A percentile compares a stretch with the other conserved stretches of the same genome.
phyloP scores from a whole-genome alignment of 192 early-diverging fungal species.

The Backusella mclennaniae region DNA sequence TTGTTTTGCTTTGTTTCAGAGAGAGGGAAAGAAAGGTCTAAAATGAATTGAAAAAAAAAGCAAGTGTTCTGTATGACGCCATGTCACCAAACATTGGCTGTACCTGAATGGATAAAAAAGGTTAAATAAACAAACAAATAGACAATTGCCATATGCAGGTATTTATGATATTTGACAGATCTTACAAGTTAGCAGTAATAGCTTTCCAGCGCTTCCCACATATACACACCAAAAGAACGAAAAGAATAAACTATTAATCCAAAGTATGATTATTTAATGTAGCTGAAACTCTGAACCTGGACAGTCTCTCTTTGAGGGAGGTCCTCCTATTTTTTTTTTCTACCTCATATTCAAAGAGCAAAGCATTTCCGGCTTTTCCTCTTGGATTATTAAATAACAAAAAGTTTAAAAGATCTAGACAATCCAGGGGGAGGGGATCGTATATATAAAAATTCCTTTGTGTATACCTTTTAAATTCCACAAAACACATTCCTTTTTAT shows the following conservation, averaged over 20 bases:
- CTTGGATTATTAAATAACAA: background rate
- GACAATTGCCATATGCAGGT: background rate
- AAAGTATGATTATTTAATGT: background rate
- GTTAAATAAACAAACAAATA: background rate
- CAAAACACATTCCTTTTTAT: background rate
- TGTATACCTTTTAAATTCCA: background rate
- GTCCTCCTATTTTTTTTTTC: background rate
- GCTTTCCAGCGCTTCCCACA: background rate
- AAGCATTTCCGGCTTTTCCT: background rate
- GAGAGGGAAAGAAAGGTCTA: background rate
- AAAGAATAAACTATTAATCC: background rate
- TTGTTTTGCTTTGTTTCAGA: background rate
- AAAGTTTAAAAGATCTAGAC: background rate
- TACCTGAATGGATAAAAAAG: background rate
- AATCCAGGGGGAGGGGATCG: background rate
- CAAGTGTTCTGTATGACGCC: background rate
- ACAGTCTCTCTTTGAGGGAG: background rate
- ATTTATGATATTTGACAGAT: background rate
- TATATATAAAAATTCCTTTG: background rate
- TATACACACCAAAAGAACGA: background rate
- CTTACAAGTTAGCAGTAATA: background rate
- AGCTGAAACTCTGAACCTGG: background rate
- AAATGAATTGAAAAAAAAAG: background rate
- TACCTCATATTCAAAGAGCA: background rate
- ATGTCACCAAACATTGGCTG: background rate